Evolutionary conservation across 106 monocot species (phyloP), one percentile per base, ranked within the genome.

Genomic region (Phalaenopsis aphrodite): DNA sequence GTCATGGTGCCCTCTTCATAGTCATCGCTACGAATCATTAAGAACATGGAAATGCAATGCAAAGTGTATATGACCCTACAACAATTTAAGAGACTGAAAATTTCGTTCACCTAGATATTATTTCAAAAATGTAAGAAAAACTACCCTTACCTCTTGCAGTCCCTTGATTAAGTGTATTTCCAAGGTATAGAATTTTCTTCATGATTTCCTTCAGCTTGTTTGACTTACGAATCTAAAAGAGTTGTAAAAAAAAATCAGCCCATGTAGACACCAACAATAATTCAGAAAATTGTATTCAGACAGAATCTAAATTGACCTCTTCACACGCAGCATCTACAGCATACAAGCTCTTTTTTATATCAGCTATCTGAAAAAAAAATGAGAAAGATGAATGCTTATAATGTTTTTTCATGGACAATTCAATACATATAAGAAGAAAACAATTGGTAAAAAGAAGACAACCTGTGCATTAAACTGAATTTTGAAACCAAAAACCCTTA

Each of bases 91-190:
- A 21, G 8, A 61, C 68, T 69, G n/a, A n/a, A n/a, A n/a, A n/a
- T n/a, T n/a, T n/a, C n/a, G n/a, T n/a, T 64, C 21, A 57, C 41
- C 42, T 42, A n/a, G 8, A 14, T 58, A 79, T 78, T 21, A 42
- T 79, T 41, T 65, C 23, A 5, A 23, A 74, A 61, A 39, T 18
- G 17, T 9, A 69, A 38, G 36, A 80, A 68, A 69, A 66, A 2
- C 68, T n/a, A 56, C 10, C 12, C 24, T 84, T 90, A 96, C 95
- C 95, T 87, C 93, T 87, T 72, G 93, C 87, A 81, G 96, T 96
- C 87, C 96, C 96, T 75, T 96, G 96, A 84, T 96, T 96, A 72
- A 96, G 71, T 78, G 88, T 88, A 82, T 96, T 96, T 58, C 96
- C 96, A 73, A 96, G 91, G 79, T 75, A 79, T 11, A 96, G 79